These are phyloP conservation scores for Colletotrichum sp. DNA, from an alignment of 2,329 filamentous ascomycete species.

Conservation along the genomic window DNA sequence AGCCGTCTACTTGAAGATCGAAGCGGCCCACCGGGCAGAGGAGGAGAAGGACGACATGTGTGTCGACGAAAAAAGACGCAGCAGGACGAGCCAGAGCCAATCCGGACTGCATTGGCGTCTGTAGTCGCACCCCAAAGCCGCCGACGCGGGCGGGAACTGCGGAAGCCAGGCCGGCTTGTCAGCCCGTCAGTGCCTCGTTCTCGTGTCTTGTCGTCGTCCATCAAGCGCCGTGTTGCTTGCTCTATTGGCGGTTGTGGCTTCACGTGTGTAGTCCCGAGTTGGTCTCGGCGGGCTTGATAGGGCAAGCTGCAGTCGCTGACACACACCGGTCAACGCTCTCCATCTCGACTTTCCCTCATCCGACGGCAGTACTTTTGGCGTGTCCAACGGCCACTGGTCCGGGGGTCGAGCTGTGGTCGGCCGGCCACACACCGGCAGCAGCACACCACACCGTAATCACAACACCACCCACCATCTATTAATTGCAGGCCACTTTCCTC, in stretches of 20 bases:
- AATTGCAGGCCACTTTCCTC: not conserved
- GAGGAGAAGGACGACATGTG: not conserved
- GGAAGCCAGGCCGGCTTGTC: not conserved
- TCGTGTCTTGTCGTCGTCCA: not conserved
- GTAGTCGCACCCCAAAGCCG: not conserved
- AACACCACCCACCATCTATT: not conserved
- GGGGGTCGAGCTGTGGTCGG: not conserved
- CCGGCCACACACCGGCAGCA: not conserved
- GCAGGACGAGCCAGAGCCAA: not conserved
- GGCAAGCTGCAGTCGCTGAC: constrained; percentile 1
- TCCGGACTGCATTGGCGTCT: not conserved
- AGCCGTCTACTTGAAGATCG: not conserved
- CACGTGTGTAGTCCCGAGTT: not conserved
- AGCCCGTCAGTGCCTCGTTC: not conserved
- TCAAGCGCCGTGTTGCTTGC: not conserved
- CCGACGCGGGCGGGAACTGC: not conserved
- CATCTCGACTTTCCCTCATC: not conserved
- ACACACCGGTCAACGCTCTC: constrained; percentile 2
- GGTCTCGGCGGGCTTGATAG: not conserved
- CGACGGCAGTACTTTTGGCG: not conserved
- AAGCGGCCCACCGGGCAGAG: not conserved
- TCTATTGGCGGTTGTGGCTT: not conserved
- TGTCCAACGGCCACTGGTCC: constrained; percentile 8
- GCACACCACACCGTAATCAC: not conserved
- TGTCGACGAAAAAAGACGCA: not conserved